Evolutionary conservation across 257 asterid species (phyloP), one percentile per base, ranked within the genome.

Genomic region (Mentha longifolia): DNA sequence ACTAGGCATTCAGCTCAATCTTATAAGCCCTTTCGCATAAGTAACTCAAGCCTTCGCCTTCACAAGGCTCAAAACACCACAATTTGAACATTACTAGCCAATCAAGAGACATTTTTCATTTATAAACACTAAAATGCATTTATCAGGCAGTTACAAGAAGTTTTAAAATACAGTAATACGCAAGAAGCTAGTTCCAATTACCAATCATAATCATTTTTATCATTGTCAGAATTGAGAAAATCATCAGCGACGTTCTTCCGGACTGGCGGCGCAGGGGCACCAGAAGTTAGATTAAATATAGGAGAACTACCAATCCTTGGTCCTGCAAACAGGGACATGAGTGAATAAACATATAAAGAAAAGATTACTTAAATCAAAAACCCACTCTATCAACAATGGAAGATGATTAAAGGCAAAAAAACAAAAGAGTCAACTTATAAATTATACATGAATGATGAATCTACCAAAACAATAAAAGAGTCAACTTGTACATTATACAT

Each of bases 151-250:
- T 61, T 76, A 77, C 35, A 35, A 74, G 61, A 76, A 72, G 68
- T 22, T 65, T 35, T 13, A 60, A 72, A 43, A 16, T 11, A 28
- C n/a, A 50, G 59, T 20, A 66, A 42, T 47, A 46, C 22, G 45
- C 73, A 65, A 35, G 19, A 70, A 41, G 33, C 42, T 41, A 55
- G 65, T 50, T 39, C 61, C 58, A 76, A 64, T 77, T 87, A 95
- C 99, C 99, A 95, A 59, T 95, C 97, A 69, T 92, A 95, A 80
- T 95, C 99, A 78, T 95, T 95, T 77, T 95, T 95, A 80, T 95
- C 98, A 71, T 85, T 90, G 77, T 92, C 99, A 20, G 99, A 88
- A 78, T 86, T 88, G 82, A 95, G 97, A 78, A 95, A 88, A 78
- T 95, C 99, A 28, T 90, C 99, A 16, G 96, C 76, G n/a, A 82